Evolutionary conservation across 2,329 filamentous ascomycete species (phyloP).

Genomic region (Stachybotrys chlorohalonatus): DNA sequence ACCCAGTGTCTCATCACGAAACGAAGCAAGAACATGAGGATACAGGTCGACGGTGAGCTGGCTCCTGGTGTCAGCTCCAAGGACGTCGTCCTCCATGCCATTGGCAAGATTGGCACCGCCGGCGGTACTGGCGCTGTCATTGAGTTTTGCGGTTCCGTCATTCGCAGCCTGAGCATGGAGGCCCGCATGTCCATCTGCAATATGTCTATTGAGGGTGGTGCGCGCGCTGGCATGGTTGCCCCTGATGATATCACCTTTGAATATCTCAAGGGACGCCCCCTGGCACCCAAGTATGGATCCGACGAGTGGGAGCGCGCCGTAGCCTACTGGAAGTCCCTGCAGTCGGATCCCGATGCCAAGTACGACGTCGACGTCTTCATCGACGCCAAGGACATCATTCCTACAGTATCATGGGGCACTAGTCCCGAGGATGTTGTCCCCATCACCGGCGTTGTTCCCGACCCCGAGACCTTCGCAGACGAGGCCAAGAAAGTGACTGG

Average conservation of each 20-base stretch:
- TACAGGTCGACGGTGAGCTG: constrained; percentile 88
- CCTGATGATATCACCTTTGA: constrained; percentile 91
- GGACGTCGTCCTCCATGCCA: constrained; percentile 87
- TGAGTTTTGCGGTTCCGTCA: constrained; percentile 94
- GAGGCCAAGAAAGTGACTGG: constrained; percentile 74
- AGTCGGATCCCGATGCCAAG: constrained; percentile 78
- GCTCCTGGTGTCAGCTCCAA: constrained; percentile 90
- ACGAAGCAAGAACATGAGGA: constrained; percentile 96
- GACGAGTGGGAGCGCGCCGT: constrained; percentile 84
- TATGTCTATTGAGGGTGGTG: constrained; percentile 96
- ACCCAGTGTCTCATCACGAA: constrained; percentile 93
- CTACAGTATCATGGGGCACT: constrained; percentile 94
- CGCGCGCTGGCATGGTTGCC: constrained; percentile 92
- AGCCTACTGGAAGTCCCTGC: constrained; percentile 79
- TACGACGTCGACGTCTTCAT: constrained; percentile 88
- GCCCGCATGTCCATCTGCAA: constrained; percentile 99
- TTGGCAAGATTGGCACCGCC: constrained; percentile 89
- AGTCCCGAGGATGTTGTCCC: constrained; percentile 94
- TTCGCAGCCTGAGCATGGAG: constrained; percentile 85
- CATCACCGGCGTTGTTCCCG: constrained; percentile 83
- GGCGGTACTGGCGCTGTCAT: constrained; percentile 92
- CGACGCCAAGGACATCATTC: constrained; percentile 84
- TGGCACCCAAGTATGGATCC: constrained; percentile 77
- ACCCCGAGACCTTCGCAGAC: constrained; percentile 77
- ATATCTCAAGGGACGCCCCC: constrained; percentile 83